Conservation (phyloP, 116 monocot species). For the Trichopus zeylanicus region DNA sequence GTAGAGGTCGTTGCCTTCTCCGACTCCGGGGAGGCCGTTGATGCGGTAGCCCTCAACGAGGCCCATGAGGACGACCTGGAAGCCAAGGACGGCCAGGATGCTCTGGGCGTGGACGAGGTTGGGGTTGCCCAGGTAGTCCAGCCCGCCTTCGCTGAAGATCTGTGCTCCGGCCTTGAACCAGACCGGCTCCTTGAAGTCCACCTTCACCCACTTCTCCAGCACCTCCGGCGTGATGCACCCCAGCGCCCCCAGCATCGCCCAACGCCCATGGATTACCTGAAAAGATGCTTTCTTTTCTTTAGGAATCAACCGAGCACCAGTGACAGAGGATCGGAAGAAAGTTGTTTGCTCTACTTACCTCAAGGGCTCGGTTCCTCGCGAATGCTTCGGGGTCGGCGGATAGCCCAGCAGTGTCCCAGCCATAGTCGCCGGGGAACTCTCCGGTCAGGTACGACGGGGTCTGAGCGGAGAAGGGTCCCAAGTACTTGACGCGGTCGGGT, state of each 20-base stretch:
- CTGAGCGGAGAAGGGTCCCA: conserved; percentile 94
- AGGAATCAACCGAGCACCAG: no score
- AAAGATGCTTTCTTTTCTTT: no score
- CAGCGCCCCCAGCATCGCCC: conserved; percentile 94
- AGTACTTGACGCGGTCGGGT: conserved; percentile 81
- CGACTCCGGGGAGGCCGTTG: conserved; percentile 76
- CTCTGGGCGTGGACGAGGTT: conserved; percentile 88
- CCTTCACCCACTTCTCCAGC: conserved; percentile 70
- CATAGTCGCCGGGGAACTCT: conserved; percentile 96
- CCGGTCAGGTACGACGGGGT: conserved; percentile 90
- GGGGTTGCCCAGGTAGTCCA: no score
- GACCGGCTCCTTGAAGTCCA: conserved; percentile 93
- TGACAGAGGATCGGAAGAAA: no score
- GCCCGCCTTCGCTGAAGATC: no score
- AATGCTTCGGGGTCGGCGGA: conserved; percentile 96
- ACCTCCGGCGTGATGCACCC: conserved; percentile 99
- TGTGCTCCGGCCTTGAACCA: conserved; percentile 99
- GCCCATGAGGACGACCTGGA: conserved; percentile 89
- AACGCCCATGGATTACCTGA: conserved; percentile 84
- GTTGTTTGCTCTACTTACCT: conserved; percentile 21
- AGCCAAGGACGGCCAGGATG: conserved; percentile 80
- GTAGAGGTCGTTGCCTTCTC: conserved; percentile 77
- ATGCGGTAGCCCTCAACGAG: conserved; percentile 92
- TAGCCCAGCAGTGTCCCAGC: conserved; percentile 95
- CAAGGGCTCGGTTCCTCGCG: conserved; percentile 81